Evolutionary conservation across 2,329 filamentous ascomycete genomes (phyloP), one percentile per base, ranked within the genome.

Genomic region (Coleophoma eucalyptorum): DNA sequence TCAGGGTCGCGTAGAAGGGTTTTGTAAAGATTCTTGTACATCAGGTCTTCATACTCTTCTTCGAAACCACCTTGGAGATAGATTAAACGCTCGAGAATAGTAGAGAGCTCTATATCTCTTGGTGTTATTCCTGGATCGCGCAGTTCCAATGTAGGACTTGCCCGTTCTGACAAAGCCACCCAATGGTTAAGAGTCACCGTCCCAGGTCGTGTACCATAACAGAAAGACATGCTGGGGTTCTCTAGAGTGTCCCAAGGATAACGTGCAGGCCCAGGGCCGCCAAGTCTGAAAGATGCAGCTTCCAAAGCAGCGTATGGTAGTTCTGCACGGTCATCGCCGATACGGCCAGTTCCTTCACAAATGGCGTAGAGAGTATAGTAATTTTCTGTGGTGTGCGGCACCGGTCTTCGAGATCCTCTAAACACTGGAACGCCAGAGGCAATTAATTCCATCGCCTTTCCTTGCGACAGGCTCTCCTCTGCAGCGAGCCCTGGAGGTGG

Each of bases 171-270:
- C 55, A 79, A 73, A 50, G 78, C 76, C 12, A 80, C 79, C 79
- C 85, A 90, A 55, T 84, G 80, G 58, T 87, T 89, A 46, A 91
- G 70, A 0, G 86, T 89, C 47, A 87, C 79, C 1, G 87, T 90
- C 5, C 87, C 87, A 0, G 86, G 81, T 19, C 80, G 74, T 46
- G 73, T 72, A 12, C 87, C 87, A 65, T 82, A 86, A 56, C 77
- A 80, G 63, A 87, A 88, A 1, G 82, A 76, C 66, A 84, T 83
- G 63, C 84, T 89, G 4, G 87, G 87, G 61, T 90, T 86, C 62
- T 91, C 87, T 21, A 90, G 72, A 1, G 86, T 85, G 55, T 86
- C 80, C 87, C 84, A 90, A 2, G 84, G 85, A 47, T 58, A 21
- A 31, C 38, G 45, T 20, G 61, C 57, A 5, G 40, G 43, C 5